Percentiles rank a stretch among this genome's conserved stretches.
phyloP scores from a whole-genome alignment of 164 flowering plant genomes.

The Echeveria elegans region DNA sequence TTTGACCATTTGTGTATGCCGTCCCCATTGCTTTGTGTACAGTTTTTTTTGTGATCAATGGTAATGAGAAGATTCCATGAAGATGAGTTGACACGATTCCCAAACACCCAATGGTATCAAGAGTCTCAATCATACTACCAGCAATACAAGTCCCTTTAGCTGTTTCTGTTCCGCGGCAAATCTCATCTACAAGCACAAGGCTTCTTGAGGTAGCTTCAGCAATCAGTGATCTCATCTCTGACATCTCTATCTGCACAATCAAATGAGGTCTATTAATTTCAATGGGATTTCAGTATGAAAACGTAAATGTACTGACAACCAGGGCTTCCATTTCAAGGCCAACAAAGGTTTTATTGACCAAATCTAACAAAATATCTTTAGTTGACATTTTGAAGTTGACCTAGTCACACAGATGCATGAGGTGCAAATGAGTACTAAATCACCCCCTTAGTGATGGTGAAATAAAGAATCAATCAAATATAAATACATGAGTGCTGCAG shows the following conservation, averaged over 20 bases:
- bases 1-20: conserved; percentile 45
- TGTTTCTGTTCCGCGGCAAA: conserved; percentile 96
- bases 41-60: conserved; percentile 43
- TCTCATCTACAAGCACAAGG: conserved; percentile 92
- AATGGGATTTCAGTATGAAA: neutral
- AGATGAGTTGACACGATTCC: conserved; percentile 93
- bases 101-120: conserved; percentile 73
- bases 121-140: conserved; percentile 79
- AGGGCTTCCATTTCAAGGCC: neutral
- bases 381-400: neutral
- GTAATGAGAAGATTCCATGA: conserved; percentile 77
- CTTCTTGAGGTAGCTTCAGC: conserved; percentile 63
- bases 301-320: neutral
- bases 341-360: neutral
- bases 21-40: conserved; percentile 86
- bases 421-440: neutral
- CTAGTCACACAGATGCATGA: neutral
- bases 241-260: conserved; percentile 80
- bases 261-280: neutral
- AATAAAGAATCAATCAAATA: neutral
- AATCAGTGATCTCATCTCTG: conserved; percentile 74
- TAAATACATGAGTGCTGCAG: neutral
- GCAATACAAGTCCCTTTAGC: conserved; percentile 96
- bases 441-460: neutral
- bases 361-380: neutral